Evolutionary conservation across 148 eudicot species (phyloP).

Genomic region (Persicaria maculosa): DNA sequence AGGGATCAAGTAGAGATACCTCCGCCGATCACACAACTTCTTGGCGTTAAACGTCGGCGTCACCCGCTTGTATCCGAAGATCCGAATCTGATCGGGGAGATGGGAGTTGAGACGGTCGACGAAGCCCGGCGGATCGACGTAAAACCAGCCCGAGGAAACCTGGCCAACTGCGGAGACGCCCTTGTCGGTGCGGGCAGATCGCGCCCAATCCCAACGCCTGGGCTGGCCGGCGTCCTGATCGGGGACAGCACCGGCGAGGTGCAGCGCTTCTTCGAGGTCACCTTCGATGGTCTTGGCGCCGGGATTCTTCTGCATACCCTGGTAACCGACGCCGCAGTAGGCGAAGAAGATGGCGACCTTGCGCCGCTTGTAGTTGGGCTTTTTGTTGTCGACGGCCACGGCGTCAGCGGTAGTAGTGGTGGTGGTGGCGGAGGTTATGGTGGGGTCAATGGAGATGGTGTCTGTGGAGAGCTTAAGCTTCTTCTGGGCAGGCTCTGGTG

Average conservation of each 20-base stretch:
- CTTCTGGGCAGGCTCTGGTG: constrained; percentile 6
- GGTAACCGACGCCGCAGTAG: constrained; percentile 92
- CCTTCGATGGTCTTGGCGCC: constrained; percentile 98
- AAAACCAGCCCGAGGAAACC: constrained; percentile 85
- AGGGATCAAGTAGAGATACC: constrained; percentile 85
- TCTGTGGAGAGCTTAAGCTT: background rate
- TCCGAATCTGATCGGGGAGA: constrained; percentile 48
- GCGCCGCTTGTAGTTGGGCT: constrained; percentile 59
- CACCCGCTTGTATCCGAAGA: constrained; percentile 70
- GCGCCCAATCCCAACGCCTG: constrained; percentile 68
- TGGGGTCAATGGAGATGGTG: too few relatives aligned
- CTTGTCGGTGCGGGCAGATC: constrained; percentile 93
- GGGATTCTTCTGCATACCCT: constrained; percentile 96
- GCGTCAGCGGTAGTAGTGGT: constrained; percentile 20
- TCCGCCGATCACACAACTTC: constrained; percentile 71
- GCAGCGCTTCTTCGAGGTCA: constrained; percentile 89
- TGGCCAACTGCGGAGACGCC: constrained; percentile 93
- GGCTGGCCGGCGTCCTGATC: constrained; percentile 51
- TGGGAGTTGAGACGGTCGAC: constrained; percentile 46
- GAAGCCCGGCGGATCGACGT: constrained; percentile 73
- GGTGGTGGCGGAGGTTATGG: constrained; percentile 22
- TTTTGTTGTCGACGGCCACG: constrained; percentile 10
- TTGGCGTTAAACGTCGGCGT: constrained; percentile 64
- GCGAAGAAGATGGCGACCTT: constrained; percentile 85
- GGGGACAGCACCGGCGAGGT: constrained; percentile 62